A percentile compares a stretch with the other conserved stretches of the same genome.
These are phyloP conservation scores for Asterella californica DNA, from an alignment of 225 moss, liverwort and hornwort species.

Conservation along the genomic window DNA sequence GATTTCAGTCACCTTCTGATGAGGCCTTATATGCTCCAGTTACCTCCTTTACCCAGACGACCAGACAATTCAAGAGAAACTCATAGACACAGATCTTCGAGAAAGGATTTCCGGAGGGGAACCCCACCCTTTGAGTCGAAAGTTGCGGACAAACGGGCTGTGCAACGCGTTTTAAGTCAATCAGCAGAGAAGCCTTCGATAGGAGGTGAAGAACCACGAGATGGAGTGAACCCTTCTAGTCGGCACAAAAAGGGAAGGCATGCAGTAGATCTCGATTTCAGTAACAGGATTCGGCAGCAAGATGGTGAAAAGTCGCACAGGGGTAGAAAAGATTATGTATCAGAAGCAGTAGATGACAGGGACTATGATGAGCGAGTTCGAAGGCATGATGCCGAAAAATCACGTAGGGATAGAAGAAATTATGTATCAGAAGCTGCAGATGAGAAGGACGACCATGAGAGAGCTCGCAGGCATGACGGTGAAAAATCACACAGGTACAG, in stretches of 20 bases:
- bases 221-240: slow-evolving; percentile 1
- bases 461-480: neutral
- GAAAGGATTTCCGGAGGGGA: neutral
- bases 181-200: slow-evolving; percentile 9
- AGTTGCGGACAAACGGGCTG: neutral
- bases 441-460: slow-evolving; percentile 5
- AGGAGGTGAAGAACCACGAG: slow-evolving; percentile 7
- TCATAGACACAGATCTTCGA: slow-evolving; percentile 13
- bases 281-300: neutral
- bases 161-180: slow-evolving; percentile 10
- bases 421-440: neutral
- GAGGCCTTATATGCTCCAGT: slow-evolving; percentile 19
- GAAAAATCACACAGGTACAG: slow-evolving; percentile 7
- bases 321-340: neutral
- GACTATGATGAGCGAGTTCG: slow-evolving; percentile 7
- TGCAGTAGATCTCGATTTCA: neutral
- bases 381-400: slow-evolving; percentile 9
- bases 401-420: slow-evolving; percentile 2
- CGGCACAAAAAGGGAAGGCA: slow-evolving; percentile 15
- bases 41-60: slow-evolving; percentile 32
- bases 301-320: slow-evolving; percentile 5
- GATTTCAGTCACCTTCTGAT: neutral
- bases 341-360: neutral
- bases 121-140: neutral
- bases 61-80: slow-evolving; percentile 21